Evolutionary conservation across 2,329 filamentous ascomycete species (phyloP), one percentile per base, ranked within the genome.

Genomic region (Aspergillus hortae): DNA sequence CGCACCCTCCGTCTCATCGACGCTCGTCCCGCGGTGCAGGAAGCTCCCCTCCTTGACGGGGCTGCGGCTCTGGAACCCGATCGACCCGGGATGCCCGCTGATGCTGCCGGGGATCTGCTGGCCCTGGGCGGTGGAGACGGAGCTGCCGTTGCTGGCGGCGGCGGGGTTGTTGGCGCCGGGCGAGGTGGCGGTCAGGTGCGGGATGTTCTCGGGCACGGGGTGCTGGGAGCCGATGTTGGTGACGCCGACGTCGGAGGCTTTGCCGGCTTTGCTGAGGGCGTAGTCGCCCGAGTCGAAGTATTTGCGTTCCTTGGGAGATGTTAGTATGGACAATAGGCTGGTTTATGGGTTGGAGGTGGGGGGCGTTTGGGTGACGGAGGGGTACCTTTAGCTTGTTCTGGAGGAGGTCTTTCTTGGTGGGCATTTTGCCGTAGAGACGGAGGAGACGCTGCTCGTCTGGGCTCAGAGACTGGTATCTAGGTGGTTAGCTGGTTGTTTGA

Each of bases 201-300:
- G 92, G 73, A 96, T 96, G 73, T 95, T 95, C 76, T 96, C 91
- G 61, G 92, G 91, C 47, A 92, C 87, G 49, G 94, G 94, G 74
- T 99, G 94, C 76, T 96, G 88, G 66, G 90, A 92, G 66, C 94
- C 94, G 67, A 99, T 90, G 67, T 88, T 88, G 68, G 92, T 95
- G 55, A 95, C 90, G 68, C 95, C 92, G 67, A 94, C 88, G 69
- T 94, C 89, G 67, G 92, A 89, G 72, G 90, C 91, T 78, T 97
- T 97, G 75, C 94, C 94, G 54, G 94, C 94, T 80, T 96, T 96
- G 74, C 89, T 92, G 77, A 96, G 89, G 68, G 92, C 92, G 67
- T 96, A 96, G 78, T 96, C 91, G 68, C 91, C 92, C 55, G 89
- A 94, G 79, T 96, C 91, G 75, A 96, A 96, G 79, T 96, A 96